These are phyloP conservation scores for Tetrapisispora namnaoensis DNA, from an alignment of 805 yeast genomes.

Conservation along the genomic window DNA sequence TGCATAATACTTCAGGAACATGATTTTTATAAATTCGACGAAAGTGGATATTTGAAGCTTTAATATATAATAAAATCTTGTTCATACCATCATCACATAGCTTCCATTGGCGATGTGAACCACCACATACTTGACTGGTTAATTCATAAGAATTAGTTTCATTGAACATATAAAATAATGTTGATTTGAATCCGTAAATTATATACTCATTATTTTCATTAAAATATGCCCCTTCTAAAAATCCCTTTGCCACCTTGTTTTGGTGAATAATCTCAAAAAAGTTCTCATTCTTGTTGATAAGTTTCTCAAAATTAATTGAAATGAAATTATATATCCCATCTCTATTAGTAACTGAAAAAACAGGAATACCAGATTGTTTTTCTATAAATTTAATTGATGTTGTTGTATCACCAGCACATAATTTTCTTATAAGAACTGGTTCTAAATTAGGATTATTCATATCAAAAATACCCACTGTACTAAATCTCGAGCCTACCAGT, in stretches of 20 bases:
- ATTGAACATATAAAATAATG: conserved; percentile 70
- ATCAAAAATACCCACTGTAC: conserved; percentile 51
- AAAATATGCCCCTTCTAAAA: conserved; percentile 63
- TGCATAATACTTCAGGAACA: conserved; percentile 31
- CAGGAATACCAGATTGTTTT: conserved; percentile 11
- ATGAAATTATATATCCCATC: conserved; percentile 54
- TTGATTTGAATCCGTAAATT: conserved; percentile 75
- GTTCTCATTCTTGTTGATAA: conserved; percentile 1
- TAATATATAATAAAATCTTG: conserved; percentile 48
- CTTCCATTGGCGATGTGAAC: conserved; percentile 82
- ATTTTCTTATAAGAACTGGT: conserved; percentile 32
- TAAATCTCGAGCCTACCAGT: conserved; percentile 63
- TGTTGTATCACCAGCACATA: conserved; percentile 59
- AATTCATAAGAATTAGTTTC: conserved; percentile 68
- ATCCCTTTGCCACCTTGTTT: conserved; percentile 64
- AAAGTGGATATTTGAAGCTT: conserved; percentile 41
- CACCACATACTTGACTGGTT: conserved; percentile 72
- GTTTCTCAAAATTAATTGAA: conserved; percentile 18
- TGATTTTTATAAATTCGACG: conserved; percentile 24
- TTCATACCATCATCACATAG: conserved; percentile 28
- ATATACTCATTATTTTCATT: conserved; percentile 39
- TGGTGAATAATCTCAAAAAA: conserved; percentile 33
- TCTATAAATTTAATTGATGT: conserved; percentile 41
- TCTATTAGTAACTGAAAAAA: conserved; percentile 44
- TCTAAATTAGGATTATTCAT: conserved; percentile 20